phyloP scores from a whole-genome alignment of 2,329 filamentous ascomycete species.

The Fusarium liriodendri region DNA sequence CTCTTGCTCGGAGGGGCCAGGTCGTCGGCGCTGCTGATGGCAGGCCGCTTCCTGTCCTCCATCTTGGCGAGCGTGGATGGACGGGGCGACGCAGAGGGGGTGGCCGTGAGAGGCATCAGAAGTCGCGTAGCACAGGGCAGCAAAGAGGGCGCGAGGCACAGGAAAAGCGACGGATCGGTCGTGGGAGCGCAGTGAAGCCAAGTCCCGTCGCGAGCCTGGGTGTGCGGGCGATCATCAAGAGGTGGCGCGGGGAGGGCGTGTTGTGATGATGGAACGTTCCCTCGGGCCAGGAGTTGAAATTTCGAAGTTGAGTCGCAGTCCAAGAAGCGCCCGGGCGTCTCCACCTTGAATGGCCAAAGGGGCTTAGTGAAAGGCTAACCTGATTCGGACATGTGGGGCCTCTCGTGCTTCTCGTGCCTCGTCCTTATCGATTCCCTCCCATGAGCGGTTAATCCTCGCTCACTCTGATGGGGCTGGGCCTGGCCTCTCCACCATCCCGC shows the following conservation, averaged over 20 bases:
- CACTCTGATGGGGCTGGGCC: constrained; percentile 32
- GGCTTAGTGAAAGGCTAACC: constrained; percentile 51
- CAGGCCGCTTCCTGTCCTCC: constrained; percentile 99
- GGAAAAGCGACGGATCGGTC: constrained; percentile 44
- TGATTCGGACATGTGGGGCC: constrained; percentile 28
- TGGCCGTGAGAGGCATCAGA: constrained; percentile 91
- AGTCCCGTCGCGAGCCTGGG: constrained; percentile 48
- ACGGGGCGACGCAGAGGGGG: constrained; percentile 75
- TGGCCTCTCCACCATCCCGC: constrained; percentile 40
- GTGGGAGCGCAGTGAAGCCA: constrained; percentile 48
- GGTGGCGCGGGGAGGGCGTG: constrained; percentile 46
- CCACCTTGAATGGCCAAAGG: constrained; percentile 50
- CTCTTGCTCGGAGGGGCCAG: constrained; percentile 91
- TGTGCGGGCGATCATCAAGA: constrained; percentile 51
- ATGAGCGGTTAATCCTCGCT: constrained; percentile 50
- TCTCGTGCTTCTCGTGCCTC: not conserved
- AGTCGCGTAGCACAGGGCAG: constrained; percentile 50
- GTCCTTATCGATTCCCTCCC: constrained; percentile 48
- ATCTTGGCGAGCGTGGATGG: constrained; percentile 91
- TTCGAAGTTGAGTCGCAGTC: constrained; percentile 56
- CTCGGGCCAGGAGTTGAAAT: constrained; percentile 56
- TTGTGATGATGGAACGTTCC: constrained; percentile 50
- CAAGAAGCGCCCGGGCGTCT: constrained; percentile 48
- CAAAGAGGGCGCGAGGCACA: constrained; percentile 56
- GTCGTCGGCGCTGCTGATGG: constrained; percentile 82